These are phyloP conservation scores for Ceratocystis colombiana DNA, from an alignment of 2,329 filamentous ascomycete species.

Conservation along the genomic window DNA sequence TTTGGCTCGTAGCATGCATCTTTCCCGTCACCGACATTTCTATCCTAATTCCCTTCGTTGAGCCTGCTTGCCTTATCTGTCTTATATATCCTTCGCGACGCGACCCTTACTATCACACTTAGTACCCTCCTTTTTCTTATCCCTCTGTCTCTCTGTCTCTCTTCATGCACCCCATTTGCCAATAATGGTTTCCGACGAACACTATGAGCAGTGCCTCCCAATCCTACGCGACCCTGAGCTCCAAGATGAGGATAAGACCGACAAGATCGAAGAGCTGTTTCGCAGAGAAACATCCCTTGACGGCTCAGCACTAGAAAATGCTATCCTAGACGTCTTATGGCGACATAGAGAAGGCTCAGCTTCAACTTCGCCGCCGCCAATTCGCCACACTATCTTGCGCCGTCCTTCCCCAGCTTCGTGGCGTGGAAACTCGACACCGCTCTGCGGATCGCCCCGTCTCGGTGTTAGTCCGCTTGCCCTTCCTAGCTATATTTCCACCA, in stretches of 20 bases:
- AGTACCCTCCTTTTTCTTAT: not conserved
- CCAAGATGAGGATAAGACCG: slow-evolving; percentile 92
- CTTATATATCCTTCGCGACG: slow-evolving; percentile 13
- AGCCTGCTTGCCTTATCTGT: slow-evolving; percentile 27
- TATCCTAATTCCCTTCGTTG: not conserved
- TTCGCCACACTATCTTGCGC: slow-evolving; percentile 80
- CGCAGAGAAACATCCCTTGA: slow-evolving; percentile 65
- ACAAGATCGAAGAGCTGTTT: slow-evolving; percentile 78
- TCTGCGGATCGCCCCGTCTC: slow-evolving; percentile 71
- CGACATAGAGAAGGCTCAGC: slow-evolving; percentile 61
- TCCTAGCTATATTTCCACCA: slow-evolving; percentile 70
- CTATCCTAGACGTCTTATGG: slow-evolving; percentile 84
- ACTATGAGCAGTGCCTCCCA: slow-evolving; percentile 83
- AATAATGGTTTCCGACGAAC: slow-evolving; percentile 81
- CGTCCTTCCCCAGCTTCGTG: slow-evolving; percentile 87
- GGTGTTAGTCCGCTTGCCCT: slow-evolving; percentile 74
- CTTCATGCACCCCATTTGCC: slow-evolving; percentile 16
- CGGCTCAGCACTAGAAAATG: slow-evolving; percentile 74
- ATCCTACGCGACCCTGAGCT: slow-evolving; percentile 71
- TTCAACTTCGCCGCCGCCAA: slow-evolving; percentile 67
- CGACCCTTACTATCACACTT: not conserved
- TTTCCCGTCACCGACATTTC: slow-evolving; percentile 6
- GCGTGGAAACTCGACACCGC: slow-evolving; percentile 72
- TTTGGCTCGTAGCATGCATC: not conserved
- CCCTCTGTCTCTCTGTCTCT: not conserved